A percentile compares a stretch with the other conserved stretches of the same genome.
phyloP scores from a whole-genome alignment of 805 yeast species.

The Yarrowia sp. region DNA sequence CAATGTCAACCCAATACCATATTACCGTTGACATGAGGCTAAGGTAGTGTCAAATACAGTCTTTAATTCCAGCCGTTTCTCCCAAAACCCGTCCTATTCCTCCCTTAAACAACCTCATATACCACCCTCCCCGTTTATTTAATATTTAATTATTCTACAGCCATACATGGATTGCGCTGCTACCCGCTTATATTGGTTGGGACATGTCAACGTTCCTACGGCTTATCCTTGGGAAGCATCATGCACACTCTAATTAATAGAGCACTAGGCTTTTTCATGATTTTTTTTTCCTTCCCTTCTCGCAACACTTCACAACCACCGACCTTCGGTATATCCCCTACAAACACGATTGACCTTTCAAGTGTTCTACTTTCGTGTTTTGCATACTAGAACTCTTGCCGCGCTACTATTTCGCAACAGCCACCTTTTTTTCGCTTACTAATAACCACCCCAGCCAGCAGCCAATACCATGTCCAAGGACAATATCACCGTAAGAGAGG shows the following conservation, averaged over 20 bases:
- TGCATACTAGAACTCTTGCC: constrained; percentile 30
- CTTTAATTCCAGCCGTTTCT: too few relatives aligned
- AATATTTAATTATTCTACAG: too few relatives aligned
- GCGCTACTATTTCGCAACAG: not conserved
- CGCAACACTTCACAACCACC: not conserved
- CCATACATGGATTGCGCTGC: constrained; percentile 7
- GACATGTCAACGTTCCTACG: not conserved
- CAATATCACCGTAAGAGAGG: constrained; percentile 5
- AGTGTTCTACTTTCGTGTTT: constrained; percentile 35
- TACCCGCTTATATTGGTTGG: not conserved
- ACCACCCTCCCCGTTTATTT: too few relatives aligned
- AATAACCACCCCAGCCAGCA: constrained; percentile 1
- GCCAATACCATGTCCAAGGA: not conserved
- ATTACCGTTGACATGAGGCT: too few relatives aligned
- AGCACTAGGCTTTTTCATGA: not conserved
- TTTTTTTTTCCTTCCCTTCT: not conserved
- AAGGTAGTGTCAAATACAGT: too few relatives aligned
- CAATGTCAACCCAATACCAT: not conserved
- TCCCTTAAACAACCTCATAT: too few relatives aligned
- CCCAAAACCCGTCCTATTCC: too few relatives aligned
- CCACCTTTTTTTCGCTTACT: not conserved
- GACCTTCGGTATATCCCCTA: not conserved
- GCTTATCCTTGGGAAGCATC: not conserved
- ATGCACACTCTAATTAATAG: not conserved
- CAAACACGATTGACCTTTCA: constrained; percentile 30